A percentile compares a stretch with the other conserved stretches of the same genome.
Evolutionary conservation across 306 rosid species (phyloP).

Genomic region (Cyclanthera cordifolia): DNA sequence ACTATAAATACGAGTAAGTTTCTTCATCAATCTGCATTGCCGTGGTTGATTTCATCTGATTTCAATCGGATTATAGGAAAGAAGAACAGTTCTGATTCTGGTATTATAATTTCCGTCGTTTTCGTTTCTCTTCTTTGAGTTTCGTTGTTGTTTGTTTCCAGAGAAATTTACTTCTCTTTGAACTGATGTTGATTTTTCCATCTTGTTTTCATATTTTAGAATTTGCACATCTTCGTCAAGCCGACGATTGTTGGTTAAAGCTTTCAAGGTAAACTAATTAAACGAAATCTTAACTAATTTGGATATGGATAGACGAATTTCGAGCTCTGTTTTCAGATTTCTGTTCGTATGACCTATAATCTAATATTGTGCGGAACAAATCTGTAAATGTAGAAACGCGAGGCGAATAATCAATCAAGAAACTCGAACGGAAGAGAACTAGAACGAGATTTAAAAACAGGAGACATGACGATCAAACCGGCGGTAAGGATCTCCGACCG

Average conservation of each 20-base stretch:
- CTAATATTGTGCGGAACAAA: neutral
- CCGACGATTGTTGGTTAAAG: conserved; percentile 14
- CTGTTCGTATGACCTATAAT: neutral
- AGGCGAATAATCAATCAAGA: neutral
- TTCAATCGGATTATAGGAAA: neutral
- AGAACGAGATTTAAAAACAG: neutral
- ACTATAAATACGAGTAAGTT: conserved; percentile 48
- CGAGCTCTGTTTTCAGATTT: neutral
- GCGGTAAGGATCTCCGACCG: conserved; percentile 46
- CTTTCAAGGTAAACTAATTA: conserved; percentile 38
- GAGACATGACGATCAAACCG: conserved; percentile 65
- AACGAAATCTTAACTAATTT: neutral
- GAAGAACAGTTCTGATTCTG: conserved; percentile 25
- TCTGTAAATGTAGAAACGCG: conserved; percentile 23
- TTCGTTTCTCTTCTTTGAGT: neutral
- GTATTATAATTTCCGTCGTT: conserved; percentile 20
- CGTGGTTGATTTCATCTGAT: conserved; percentile 10
- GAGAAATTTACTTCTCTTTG: conserved; percentile 1
- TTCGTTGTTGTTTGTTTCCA: conserved; percentile 2
- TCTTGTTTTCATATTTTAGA: conserved; percentile 36
- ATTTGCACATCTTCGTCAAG: conserved; percentile 18
- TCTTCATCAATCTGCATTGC: conserved; percentile 8
- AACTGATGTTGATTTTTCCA: conserved; percentile 25
- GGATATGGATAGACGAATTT: neutral
- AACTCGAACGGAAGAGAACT: neutral